Conservation (phyloP, 768 basidiomycete genomes). For the Omphalotus guepiniiformis region DNA sequence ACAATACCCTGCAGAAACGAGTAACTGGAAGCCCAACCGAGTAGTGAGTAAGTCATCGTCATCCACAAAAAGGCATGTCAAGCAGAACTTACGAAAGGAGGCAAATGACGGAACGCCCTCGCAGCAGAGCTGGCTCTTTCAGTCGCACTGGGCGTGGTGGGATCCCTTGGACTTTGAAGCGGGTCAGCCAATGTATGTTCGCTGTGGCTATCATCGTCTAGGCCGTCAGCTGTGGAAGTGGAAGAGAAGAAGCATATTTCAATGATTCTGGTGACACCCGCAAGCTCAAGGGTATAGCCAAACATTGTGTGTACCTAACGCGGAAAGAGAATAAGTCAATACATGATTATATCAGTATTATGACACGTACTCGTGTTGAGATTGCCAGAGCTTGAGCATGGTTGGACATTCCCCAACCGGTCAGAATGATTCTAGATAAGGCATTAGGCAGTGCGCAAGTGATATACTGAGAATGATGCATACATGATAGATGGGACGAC, state of each 20-base stretch:
- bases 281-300: slow-evolving; percentile 82
- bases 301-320: slow-evolving; percentile 81
- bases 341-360: not conserved
- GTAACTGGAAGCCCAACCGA: slow-evolving; percentile 50
- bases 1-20: slow-evolving; percentile 72
- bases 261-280: slow-evolving; percentile 73
- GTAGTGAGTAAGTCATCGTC: slow-evolving; percentile 8
- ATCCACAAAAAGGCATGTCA: not conserved
- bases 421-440: slow-evolving; percentile 67
- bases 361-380: slow-evolving; percentile 61
- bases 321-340: slow-evolving; percentile 2
- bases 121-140: slow-evolving; percentile 27
- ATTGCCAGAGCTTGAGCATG: slow-evolving; percentile 83
- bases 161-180: slow-evolving; percentile 12
- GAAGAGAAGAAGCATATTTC: slow-evolving; percentile 77
- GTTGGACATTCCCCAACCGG: slow-evolving; percentile 92
- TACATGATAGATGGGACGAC: slow-evolving; percentile 82
- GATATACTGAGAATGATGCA: slow-evolving; percentile 19
- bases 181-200: slow-evolving; percentile 62
- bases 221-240: slow-evolving; percentile 23
- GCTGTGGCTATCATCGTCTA: slow-evolving; percentile 48
- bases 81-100: slow-evolving; percentile 75
- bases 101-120: slow-evolving; percentile 77
- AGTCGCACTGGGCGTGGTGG: slow-evolving; percentile 7
- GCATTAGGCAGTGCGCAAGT: not conserved